A percentile compares a stretch with the other conserved stretches of the same genome.
These are phyloP conservation scores for Porphyrellus cyaneotinctus DNA, from an alignment of 768 basidiomycete genomes.

Conservation along the genomic window DNA sequence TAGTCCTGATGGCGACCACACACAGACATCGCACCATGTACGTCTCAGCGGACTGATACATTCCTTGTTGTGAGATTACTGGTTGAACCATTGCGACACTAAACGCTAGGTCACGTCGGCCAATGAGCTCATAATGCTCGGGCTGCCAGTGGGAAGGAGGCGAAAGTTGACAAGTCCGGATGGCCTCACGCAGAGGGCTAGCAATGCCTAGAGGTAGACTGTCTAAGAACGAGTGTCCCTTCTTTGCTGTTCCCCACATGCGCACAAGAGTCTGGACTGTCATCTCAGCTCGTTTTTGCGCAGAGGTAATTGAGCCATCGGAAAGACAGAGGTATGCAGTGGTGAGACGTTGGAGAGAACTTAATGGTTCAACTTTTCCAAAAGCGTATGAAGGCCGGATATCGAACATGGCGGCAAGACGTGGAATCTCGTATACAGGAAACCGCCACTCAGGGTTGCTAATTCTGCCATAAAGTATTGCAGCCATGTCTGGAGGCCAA, in stretches of 20 bases:
- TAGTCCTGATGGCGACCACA: background rate
- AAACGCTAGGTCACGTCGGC: slow-evolving; percentile 30
- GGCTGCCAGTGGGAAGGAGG: slow-evolving; percentile 72
- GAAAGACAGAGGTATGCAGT: slow-evolving; percentile 56
- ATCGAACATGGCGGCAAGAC: slow-evolving; percentile 48
- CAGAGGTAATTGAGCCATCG: slow-evolving; percentile 46
- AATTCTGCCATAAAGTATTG: slow-evolving; percentile 53
- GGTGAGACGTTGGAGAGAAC: slow-evolving; percentile 49
- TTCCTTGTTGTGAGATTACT: slow-evolving; percentile 25
- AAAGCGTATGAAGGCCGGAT: slow-evolving; percentile 55
- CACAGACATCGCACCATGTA: slow-evolving; percentile 24
- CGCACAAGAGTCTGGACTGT: slow-evolving; percentile 56
- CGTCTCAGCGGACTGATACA: slow-evolving; percentile 30
- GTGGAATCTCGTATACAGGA: slow-evolving; percentile 41
- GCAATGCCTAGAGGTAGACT: slow-evolving; percentile 65
- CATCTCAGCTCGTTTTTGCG: slow-evolving; percentile 63
- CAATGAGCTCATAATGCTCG: slow-evolving; percentile 33
- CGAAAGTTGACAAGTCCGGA: slow-evolving; percentile 76
- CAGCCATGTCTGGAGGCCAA: slow-evolving; percentile 74
- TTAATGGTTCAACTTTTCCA: slow-evolving; percentile 58
- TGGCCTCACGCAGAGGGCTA: slow-evolving; percentile 78
- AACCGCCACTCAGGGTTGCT: slow-evolving; percentile 69
- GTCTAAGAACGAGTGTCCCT: slow-evolving; percentile 48
- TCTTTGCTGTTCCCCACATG: slow-evolving; percentile 33
- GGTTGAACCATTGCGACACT: slow-evolving; percentile 32